phyloP scores from a whole-genome alignment of 306 rosid species.

The Vigna angularis region DNA sequence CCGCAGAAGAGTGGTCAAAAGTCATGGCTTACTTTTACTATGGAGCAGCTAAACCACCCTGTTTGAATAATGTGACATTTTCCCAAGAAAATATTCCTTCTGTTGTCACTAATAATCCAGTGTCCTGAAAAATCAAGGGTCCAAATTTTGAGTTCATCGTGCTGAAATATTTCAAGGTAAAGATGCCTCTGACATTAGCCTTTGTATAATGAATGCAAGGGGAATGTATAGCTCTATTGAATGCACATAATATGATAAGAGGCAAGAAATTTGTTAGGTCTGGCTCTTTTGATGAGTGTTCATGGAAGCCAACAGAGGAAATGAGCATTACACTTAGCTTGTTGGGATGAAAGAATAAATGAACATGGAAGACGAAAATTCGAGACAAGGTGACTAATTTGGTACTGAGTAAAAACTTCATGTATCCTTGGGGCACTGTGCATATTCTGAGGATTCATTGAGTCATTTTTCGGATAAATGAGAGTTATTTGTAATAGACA shows the following conservation, averaged over 20 bases:
- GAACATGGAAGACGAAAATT: conserved; percentile 27
- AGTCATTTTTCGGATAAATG: not conserved
- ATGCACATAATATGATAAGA: conserved; percentile 13
- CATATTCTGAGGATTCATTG: not conserved
- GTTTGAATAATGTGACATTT: conserved; percentile 54
- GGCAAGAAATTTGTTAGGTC: conserved; percentile 4
- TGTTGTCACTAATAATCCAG: conserved; percentile 47
- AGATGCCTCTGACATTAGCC: conserved; percentile 22
- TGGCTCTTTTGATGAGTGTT: not conserved
- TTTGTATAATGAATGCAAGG: conserved; percentile 17
- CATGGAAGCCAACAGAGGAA: not conserved
- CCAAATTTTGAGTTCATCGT: conserved; percentile 25
- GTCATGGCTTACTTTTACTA: conserved; percentile 89
- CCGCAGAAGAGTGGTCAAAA: conserved; percentile 85
- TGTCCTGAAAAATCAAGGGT: conserved; percentile 41
- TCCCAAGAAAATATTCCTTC: conserved; percentile 72
- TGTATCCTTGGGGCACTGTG: not conserved
- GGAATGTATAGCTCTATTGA: conserved; percentile 34
- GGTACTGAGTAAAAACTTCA: not conserved
- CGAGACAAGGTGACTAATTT: not conserved
- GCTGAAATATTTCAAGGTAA: not conserved
- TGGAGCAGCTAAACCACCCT: conserved; percentile 82
- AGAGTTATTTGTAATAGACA: not conserved
- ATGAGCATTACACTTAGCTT: not conserved
- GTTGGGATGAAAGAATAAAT: conserved; percentile 9